A percentile compares a stretch with the other conserved stretches of the same genome.
Conservation (phyloP, 805 yeast genomes). For the Wickerhamomyces alni region DNA sequence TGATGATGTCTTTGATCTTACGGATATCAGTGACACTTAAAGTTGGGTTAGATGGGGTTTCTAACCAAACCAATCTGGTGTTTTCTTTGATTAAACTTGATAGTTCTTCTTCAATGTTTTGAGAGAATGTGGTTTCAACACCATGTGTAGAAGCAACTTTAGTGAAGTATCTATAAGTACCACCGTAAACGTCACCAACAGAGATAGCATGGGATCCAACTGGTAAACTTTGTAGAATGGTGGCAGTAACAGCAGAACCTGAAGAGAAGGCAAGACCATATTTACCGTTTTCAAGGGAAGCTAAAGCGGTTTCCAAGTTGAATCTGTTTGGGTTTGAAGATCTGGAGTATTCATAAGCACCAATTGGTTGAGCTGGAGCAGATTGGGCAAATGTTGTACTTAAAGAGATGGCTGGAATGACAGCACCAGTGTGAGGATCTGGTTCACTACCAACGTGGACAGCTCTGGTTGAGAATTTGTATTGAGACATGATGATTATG, state of each 20-base stretch:
- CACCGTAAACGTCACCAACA: constrained; percentile 86
- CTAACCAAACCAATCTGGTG: constrained; percentile 81
- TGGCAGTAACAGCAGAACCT: constrained; percentile 84
- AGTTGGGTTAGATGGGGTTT: constrained; percentile 87
- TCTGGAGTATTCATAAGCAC: constrained; percentile 77
- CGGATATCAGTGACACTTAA: constrained; percentile 70
- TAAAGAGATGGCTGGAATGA: constrained; percentile 75
- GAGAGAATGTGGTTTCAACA: constrained; percentile 61
- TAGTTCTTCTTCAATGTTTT: constrained; percentile 55
- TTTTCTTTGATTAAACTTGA: constrained; percentile 47
- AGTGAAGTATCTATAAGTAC: constrained; percentile 87
- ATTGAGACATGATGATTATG: constrained; percentile 21
- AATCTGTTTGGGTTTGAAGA: constrained; percentile 85
- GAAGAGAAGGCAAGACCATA: constrained; percentile 74
- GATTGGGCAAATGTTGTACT: constrained; percentile 82
- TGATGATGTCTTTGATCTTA: constrained; percentile 51
- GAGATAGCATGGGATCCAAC: constrained; percentile 70
- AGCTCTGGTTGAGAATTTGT: constrained; percentile 69
- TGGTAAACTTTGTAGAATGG: constrained; percentile 66
- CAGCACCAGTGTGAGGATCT: constrained; percentile 77
- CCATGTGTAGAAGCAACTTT: constrained; percentile 80
- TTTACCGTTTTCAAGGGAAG: constrained; percentile 71
- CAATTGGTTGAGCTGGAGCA: constrained; percentile 72
- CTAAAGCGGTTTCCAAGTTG: constrained; percentile 72
- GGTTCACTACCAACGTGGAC: constrained; percentile 77